Evolutionary conservation across 2,329 filamentous ascomycete species (phyloP), one percentile per base, ranked within the genome.

Genomic region (Ascochyta rabiei): DNA sequence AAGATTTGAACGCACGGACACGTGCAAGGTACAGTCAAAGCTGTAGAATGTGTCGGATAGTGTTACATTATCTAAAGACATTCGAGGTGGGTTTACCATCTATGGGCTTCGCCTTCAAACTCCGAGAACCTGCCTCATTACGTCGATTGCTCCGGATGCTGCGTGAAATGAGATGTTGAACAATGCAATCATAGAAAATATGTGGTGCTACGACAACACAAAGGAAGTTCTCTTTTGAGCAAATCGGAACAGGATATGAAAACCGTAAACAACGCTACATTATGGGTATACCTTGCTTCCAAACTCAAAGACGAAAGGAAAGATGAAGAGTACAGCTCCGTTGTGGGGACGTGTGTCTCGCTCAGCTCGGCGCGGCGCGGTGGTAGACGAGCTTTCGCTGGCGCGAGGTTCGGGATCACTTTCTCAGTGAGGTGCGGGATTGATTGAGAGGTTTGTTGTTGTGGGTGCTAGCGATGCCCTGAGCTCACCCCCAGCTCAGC

Each of bases 361-460:
- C 53, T 60, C 61, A 61, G 48, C 48, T 46, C 31, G 46, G 52
- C 47, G 9, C 46, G 45, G 52, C 45, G 35, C 16, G 19, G 35
- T 45, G 40, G 21, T 33, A 18, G 31, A n/a, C 31, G 21, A 50
- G 51, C 48, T 47, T 39, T 46, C 42, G 49, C 53, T 58, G 59
- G 59, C 34, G 49, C 67, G 71, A 72, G 71, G 70, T 72, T 73
- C 71, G 71, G 69, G 65, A 68, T 72, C 71, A 74, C 71, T 72
- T 74, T 72, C 63, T 66, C 69, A 73, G 70, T 73, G 71, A 72
- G 56, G 59, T 51, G 46, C 42, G 24, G 33, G 18, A 37, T 42
- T 33, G 39, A 15, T 28, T 24, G 37, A 35, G 31, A 33, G n/a
- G 13, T 6, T 30, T 16, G 30, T 10, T 18, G 18, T 35, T 18